Percentiles rank a stretch among this genome's conserved stretches.
Conservation (phyloP, 2,329 filamentous ascomycete species). For the Pseudogymnoascus sp. region DNA sequence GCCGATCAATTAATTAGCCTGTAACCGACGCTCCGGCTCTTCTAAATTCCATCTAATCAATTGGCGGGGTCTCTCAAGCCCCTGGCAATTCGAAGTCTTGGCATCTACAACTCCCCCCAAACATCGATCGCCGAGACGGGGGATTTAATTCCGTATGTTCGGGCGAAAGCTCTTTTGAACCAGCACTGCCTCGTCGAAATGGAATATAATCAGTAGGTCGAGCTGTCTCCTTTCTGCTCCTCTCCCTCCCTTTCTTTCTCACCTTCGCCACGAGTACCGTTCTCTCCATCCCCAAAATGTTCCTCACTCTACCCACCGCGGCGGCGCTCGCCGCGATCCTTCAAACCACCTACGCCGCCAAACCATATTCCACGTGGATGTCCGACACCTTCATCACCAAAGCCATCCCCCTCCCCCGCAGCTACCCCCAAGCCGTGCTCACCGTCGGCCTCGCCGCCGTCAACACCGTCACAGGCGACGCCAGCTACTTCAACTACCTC, state of each 20-base stretch:
- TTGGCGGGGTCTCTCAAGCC: not conserved
- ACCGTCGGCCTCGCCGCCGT: constrained; percentile 41
- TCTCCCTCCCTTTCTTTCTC: not conserved
- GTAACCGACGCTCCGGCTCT: not conserved
- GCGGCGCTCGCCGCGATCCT: not conserved
- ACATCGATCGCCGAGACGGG: not conserved
- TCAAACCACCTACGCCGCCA: not conserved
- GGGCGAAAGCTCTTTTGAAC: not conserved
- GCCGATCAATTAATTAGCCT: not conserved
- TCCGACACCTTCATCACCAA: constrained; percentile 41
- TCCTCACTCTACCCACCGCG: not conserved
- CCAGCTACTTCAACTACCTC: constrained; percentile 39
- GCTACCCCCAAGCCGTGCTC: constrained; percentile 41
- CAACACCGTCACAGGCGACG: constrained; percentile 37
- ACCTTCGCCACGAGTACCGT: not conserved
- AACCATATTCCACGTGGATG: constrained; percentile 27
- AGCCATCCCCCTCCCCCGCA: constrained; percentile 34
- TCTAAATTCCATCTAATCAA: constrained; percentile 4
- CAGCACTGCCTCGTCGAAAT: not conserved
- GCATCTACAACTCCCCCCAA: not conserved
- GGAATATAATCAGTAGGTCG: not conserved
- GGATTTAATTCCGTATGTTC: not conserved
- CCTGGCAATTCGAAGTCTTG: not conserved
- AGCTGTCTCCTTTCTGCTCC: not conserved
- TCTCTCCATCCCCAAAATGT: not conserved